phyloP scores from a whole-genome alignment of 2,329 filamentous ascomycete species.

The Nectriaceae sp. region DNA sequence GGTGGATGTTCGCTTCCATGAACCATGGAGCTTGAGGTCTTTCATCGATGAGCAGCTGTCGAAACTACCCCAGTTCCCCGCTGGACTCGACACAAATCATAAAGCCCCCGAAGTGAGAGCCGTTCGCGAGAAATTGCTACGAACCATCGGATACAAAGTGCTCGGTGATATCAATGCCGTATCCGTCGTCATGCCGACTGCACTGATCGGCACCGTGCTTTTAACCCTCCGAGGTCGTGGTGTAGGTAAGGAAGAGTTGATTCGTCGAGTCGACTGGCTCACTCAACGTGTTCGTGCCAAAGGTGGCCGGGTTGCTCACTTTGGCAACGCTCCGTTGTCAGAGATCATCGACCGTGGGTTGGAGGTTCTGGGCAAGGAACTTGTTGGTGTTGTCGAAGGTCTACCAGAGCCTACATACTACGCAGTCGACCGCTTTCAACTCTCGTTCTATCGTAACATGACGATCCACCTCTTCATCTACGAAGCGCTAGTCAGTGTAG shows the following conservation, averaged over 20 bases:
- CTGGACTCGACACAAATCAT: conserved; percentile 47
- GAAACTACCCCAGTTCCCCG: conserved; percentile 46
- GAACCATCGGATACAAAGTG: conserved; percentile 89
- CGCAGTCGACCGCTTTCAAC: conserved; percentile 92
- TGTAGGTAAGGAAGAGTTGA: conserved; percentile 83
- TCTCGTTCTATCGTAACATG: conserved; percentile 99
- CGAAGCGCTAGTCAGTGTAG: conserved; percentile 85
- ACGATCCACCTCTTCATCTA: conserved; percentile 97
- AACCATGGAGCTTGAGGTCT: conserved; percentile 86
- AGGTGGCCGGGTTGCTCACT: conserved; percentile 91
- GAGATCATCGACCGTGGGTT: conserved; percentile 87
- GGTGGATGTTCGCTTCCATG: conserved; percentile 93
- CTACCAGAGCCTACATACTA: conserved; percentile 91
- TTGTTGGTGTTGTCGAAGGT: conserved; percentile 78
- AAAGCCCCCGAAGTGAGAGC: conserved; percentile 51
- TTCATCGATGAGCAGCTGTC: conserved; percentile 80
- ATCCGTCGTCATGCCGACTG: conserved; percentile 97
- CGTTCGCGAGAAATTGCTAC: conserved; percentile 71
- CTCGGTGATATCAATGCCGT: conserved; percentile 93
- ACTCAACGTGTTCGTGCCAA: conserved; percentile 78
- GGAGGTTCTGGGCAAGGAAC: conserved; percentile 85
- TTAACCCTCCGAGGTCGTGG: conserved; percentile 89
- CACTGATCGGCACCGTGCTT: conserved; percentile 89
- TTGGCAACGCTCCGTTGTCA: conserved; percentile 76
- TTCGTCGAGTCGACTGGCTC: conserved; percentile 88